A percentile compares a stretch with the other conserved stretches of the same genome.
These are phyloP conservation scores for Oryza longistaminata DNA, from an alignment of 176 grass and related monocot species.

Conservation along the genomic window DNA sequence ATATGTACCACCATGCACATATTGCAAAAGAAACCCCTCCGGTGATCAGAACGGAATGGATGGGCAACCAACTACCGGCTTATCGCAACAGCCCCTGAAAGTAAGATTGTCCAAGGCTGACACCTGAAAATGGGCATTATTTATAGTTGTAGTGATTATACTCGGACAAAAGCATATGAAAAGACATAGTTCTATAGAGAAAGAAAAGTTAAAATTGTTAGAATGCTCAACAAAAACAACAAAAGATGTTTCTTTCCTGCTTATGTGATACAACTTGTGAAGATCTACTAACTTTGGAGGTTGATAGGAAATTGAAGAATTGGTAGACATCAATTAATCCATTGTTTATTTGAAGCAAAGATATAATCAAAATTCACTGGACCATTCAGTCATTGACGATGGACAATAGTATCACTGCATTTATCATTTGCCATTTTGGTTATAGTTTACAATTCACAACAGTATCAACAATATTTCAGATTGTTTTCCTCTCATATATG, in stretches of 20 bases:
- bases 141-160: background rate
- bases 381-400: background rate
- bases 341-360: background rate
- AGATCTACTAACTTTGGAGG: background rate
- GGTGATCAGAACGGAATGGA: slow-evolving; percentile 72
- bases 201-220: background rate
- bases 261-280: background rate
- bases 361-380: background rate
- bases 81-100: slow-evolving; percentile 60
- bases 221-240: background rate
- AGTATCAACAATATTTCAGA: background rate
- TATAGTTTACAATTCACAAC: background rate
- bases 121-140: slow-evolving; percentile 55
- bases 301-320: background rate
- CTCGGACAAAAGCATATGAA: background rate
- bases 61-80: slow-evolving; percentile 69
- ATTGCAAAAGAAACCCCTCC: slow-evolving; percentile 58
- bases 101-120: slow-evolving; percentile 96
- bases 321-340: background rate
- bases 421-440: background rate
- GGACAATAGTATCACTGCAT: background rate
- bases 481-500: background rate
- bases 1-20: slow-evolving; percentile 98
- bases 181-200: background rate
- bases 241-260: background rate